These are phyloP conservation scores for Termitomyces sp. DNA, from an alignment of 768 basidiomycete species.

Conservation along the genomic window DNA sequence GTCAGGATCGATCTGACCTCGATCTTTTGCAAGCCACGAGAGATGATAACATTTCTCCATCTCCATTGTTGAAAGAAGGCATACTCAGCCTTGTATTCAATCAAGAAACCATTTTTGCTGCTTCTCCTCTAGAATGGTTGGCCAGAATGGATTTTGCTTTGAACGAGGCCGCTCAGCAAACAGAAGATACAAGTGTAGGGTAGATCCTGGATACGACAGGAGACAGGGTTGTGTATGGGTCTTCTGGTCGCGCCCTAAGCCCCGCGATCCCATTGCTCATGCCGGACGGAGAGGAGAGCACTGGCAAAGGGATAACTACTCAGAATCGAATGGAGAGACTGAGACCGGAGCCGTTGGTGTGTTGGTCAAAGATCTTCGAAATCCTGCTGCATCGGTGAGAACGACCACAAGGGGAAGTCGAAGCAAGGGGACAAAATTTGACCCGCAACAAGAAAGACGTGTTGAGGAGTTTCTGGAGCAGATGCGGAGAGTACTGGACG, in stretches of 20 bases:
- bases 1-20: background rate
- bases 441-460: background rate
- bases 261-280: background rate
- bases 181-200: background rate
- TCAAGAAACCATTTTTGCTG: background rate
- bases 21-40: background rate
- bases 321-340: background rate
- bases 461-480: background rate
- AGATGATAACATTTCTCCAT: background rate
- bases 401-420: background rate
- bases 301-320: background rate
- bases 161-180: conserved; percentile 4
- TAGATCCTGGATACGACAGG: background rate
- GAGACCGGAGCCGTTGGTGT: too few relatives aligned
- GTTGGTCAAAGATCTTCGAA: background rate
- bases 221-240: background rate
- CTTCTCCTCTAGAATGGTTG: conserved; percentile 2
- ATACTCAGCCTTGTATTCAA: background rate
- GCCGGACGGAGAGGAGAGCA: background rate
- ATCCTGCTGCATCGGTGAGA: background rate
- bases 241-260: background rate
- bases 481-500: background rate
- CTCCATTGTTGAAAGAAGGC: conserved; percentile 3
- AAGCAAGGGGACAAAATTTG: background rate
- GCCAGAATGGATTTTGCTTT: background rate